phyloP scores from a whole-genome alignment of 2,329 filamentous ascomycete genomes.

The Lomentospora prolificans region DNA sequence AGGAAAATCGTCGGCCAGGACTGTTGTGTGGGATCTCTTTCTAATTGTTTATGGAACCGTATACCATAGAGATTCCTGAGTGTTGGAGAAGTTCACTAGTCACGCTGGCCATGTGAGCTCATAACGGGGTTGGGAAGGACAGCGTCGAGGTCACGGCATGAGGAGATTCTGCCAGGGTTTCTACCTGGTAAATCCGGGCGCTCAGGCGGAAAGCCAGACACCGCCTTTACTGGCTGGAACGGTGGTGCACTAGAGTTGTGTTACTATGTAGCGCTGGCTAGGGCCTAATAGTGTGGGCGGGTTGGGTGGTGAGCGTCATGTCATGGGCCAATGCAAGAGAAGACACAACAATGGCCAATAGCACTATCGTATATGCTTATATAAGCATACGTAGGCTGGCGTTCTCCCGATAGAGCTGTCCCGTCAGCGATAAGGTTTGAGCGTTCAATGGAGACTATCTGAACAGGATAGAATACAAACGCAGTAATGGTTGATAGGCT shows the following conservation, averaged over 20 bases:
- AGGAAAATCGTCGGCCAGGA: background rate
- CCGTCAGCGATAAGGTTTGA: no score
- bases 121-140: conserved; percentile 3
- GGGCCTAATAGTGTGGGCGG: background rate
- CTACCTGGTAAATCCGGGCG: background rate
- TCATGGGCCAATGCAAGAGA: background rate
- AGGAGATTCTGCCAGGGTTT: conserved; percentile 1
- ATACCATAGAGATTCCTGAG: background rate
- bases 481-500: no score
- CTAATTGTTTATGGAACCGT: background rate
- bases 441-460: no score
- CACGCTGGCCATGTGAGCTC: conserved; percentile 2
- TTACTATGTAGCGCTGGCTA: background rate
- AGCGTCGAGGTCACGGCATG: background rate
- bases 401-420: no score
- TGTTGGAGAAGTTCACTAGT: background rate
- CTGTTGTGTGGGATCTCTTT: background rate
- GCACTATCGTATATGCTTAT: background rate
- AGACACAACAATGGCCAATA: background rate
- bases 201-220: background rate
- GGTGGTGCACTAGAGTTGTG: background rate
- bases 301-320: background rate
- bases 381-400: no score
- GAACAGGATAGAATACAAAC: no score
- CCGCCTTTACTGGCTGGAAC: background rate